A percentile compares a stretch with the other conserved stretches of the same genome.
Conservation (phyloP, 2,329 filamentous ascomycete species). For the Fusarium anguioides region DNA sequence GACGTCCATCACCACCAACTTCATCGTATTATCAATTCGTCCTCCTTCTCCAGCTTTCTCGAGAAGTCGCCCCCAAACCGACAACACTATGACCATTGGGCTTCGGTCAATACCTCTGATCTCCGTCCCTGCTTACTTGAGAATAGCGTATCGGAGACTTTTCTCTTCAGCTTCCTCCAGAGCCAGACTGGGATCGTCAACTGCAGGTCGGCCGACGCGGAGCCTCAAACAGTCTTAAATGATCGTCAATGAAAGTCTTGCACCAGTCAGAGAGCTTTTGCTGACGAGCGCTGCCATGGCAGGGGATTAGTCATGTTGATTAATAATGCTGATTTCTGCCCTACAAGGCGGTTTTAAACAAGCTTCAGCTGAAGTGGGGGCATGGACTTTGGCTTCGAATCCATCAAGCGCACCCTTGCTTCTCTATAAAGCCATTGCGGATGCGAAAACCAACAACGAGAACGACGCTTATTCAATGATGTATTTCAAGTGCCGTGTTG, state of each 20-base stretch:
- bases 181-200: not conserved
- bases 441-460: not conserved
- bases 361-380: constrained; percentile 6
- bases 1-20: not conserved
- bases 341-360: constrained; percentile 19
- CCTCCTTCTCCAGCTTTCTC: not conserved
- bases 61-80: not conserved
- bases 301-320: not conserved
- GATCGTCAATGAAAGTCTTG: not conserved
- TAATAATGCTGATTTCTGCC: constrained; percentile 2
- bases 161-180: not conserved
- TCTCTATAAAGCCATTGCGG: not conserved
- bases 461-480: not conserved
- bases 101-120: not conserved
- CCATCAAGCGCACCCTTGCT: not conserved
- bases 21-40: not conserved
- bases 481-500: constrained; percentile 1
- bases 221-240: not conserved
- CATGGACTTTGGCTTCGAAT: not conserved
- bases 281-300: not conserved
- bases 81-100: not conserved
- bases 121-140: not conserved
- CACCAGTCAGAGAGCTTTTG: not conserved
- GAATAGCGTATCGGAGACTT: not conserved
- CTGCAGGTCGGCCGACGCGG: not conserved